Evolutionary conservation across 495 filamentous ascomycete species (phyloP), one percentile per base, ranked within the genome.

Genomic region (Trichoderma asperelloides): DNA sequence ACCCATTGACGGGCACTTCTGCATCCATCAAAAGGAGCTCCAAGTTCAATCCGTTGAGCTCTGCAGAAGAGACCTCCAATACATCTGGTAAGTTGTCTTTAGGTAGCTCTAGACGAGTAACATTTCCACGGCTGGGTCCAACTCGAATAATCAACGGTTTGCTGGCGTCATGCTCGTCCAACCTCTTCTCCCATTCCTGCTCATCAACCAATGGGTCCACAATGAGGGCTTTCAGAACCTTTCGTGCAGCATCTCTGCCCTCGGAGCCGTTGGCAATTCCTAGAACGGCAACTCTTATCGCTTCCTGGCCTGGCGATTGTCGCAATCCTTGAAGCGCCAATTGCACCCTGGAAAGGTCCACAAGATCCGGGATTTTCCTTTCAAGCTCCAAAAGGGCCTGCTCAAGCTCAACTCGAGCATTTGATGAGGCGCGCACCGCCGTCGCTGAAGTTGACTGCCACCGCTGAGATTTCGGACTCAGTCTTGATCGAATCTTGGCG

Each of bases 321-420:
- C 90, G 86, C 69, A 97, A 78, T 7, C 91, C 91, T 63, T 88
- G 83, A 73, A 92, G 75, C 21, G 92, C 94, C 70, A 98, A 82
- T 71, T 91, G 88, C 65, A 97, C 74, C 70, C 91, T 86, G 67
- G 89, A 89, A 25, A 89, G 80, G 76, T 91, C 90, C 67, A 93
- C 83, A 74, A 88, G 86, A 68, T 83, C 83, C 45, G 85, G 78
- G 28, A 88, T 85, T 49, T 85, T 76, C 67, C 83, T 81, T 69
- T 90, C 82, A 27, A 96, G 78, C 27, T 82, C 80, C 11, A 78
- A 76, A 23, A 96, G 78, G 13, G 87, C 83, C 55, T 82, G 76
- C 70, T 92, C 81, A 15, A 96, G 82, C 65, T 83, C 79, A 60
- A 67, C 70, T 67, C 82, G 79, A 65, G 81, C 73, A 23, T 45